phyloP scores from a whole-genome alignment of 2,329 filamentous ascomycete species.

The Gliomastix tumulicola region DNA sequence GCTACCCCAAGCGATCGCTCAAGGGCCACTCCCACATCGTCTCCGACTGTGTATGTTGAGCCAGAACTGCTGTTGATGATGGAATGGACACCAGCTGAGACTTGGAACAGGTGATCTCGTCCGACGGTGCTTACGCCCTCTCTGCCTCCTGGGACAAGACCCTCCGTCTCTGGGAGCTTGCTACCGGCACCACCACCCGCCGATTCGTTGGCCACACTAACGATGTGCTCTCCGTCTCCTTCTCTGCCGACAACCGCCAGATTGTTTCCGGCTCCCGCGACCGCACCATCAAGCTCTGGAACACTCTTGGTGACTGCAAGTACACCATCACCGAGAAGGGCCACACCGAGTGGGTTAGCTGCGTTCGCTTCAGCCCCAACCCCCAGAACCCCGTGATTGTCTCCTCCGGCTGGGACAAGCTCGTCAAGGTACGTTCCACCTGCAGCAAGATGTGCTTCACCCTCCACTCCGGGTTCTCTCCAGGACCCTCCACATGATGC shows the following conservation, averaged over 20 bases:
- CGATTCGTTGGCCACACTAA: conserved; percentile 99
- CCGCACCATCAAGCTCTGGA: conserved; percentile 99
- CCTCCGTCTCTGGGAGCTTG: conserved; percentile 98
- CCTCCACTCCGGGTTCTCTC: too few species aligned
- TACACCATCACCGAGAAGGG: conserved; percentile 99
- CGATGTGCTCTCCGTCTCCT: conserved; percentile 98
- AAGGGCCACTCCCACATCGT: conserved; percentile 99
- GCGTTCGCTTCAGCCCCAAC: conserved; percentile 99
- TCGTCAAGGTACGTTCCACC: conserved; percentile 80
- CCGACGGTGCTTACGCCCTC: conserved; percentile 97
- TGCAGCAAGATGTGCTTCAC: conserved; percentile 1
- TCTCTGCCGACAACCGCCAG: conserved; percentile 99
- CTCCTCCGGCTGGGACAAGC: conserved; percentile 98
- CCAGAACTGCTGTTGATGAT: conserved; percentile 5
- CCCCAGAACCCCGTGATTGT: conserved; percentile 99
- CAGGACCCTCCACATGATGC: conserved; percentile 96
- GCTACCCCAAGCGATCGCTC: conserved; percentile 98
- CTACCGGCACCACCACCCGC: conserved; percentile 92
- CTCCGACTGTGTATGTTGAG: conserved; percentile 89
- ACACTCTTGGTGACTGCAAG: conserved; percentile 99
- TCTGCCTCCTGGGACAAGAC: conserved; percentile 99
- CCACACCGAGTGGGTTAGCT: conserved; percentile 99
- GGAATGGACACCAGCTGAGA: conserved; percentile 11
- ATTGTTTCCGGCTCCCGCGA: conserved; percentile 98
- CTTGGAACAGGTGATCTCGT: conserved; percentile 80